A percentile compares a stretch with the other conserved stretches of the same genome.
Conservation (phyloP, 352 stramenopile species). For the Globisporangium spinosum region DNA sequence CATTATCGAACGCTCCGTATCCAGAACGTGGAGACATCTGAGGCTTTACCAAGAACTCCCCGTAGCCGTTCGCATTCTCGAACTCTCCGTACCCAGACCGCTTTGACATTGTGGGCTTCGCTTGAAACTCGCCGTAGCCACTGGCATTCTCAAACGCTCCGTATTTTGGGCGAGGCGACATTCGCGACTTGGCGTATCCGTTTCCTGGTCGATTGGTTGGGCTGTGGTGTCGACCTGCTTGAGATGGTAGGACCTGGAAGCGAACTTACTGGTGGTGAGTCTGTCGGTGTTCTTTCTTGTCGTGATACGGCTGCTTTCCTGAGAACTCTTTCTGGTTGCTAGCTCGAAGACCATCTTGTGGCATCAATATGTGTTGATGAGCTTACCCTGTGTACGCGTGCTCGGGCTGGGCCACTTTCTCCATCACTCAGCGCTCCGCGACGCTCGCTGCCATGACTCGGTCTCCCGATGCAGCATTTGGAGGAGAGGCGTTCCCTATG, state of each 20-base stretch:
- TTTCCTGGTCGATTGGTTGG: background rate
- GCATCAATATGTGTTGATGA: background rate
- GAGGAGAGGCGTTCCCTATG: constrained; percentile 13
- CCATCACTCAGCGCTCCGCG: constrained; percentile 58
- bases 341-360: background rate
- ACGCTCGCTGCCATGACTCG: constrained; percentile 29
- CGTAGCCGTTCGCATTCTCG: constrained; percentile 34
- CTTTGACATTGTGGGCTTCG: constrained; percentile 2
- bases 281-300: background rate
- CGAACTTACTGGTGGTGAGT: background rate
- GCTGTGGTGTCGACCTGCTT: background rate
- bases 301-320: background rate
- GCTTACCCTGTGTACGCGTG: constrained; percentile 62
- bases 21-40: constrained; percentile 21
- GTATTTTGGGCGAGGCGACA: constrained; percentile 18
- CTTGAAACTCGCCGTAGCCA: constrained; percentile 30
- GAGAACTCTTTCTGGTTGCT: constrained; percentile 1
- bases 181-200: background rate
- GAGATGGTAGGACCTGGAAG: constrained; percentile 10
- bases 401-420: constrained; percentile 61
- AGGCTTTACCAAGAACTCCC: constrained; percentile 16
- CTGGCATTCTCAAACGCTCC: constrained; percentile 34
- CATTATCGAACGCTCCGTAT: constrained; percentile 34
- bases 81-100: constrained; percentile 33
- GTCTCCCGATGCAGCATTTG: constrained; percentile 14